A percentile compares a stretch with the other conserved stretches of the same genome.
phyloP scores from a whole-genome alignment of 352 stramenopile species.

The Achlya hypogyna region DNA sequence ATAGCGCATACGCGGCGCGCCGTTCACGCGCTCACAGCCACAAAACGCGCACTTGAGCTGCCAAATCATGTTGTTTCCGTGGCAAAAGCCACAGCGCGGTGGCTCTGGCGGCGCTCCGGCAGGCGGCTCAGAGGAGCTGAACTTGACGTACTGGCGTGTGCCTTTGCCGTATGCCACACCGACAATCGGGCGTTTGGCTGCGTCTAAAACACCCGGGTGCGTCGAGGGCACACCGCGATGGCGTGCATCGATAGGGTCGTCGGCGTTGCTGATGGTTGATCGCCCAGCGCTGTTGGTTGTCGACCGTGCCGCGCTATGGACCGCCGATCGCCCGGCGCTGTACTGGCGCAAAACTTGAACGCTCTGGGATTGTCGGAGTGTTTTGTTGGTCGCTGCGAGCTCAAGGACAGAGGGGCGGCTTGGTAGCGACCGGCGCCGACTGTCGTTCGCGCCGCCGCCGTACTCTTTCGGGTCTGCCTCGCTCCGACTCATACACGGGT shows the following conservation, averaged over 20 bases:
- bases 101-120: slow-evolving; percentile 1
- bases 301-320: neutral
- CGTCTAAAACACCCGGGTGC: neutral
- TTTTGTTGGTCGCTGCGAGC: no score
- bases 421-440: no score
- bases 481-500: no score
- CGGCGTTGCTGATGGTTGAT: neutral
- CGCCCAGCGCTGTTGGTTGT: neutral
- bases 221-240: neutral
- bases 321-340: no score
- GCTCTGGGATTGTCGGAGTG: no score
- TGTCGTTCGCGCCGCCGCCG: no score
- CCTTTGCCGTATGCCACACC: slow-evolving; percentile 16
- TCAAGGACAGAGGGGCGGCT: no score
- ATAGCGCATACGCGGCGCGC: slow-evolving; percentile 62
- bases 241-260: neutral
- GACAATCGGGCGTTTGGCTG: neutral
- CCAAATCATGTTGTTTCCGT: slow-evolving; percentile 59
- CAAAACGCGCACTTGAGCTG: slow-evolving; percentile 60
- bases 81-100: slow-evolving; percentile 58
- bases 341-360: neutral
- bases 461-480: no score
- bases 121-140: neutral
- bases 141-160: slow-evolving; percentile 16
- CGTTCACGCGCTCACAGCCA: slow-evolving; percentile 55